Conservation (phyloP, 2,329 filamentous ascomycete species). For the Microdochium bolleyi region DNA sequence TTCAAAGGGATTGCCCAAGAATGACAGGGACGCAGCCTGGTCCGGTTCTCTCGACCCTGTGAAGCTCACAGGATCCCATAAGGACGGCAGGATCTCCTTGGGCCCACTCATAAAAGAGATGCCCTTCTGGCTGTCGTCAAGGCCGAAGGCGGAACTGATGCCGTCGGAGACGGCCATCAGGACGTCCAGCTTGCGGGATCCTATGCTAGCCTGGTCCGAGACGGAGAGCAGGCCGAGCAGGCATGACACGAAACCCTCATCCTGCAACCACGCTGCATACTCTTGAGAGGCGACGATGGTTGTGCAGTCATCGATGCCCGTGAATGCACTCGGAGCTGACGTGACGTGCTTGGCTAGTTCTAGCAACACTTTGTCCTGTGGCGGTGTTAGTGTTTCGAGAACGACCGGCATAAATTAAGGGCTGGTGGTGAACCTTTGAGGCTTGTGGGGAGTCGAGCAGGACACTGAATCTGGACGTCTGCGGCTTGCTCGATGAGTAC, state of each 20-base stretch:
- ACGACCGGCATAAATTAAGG: neutral
- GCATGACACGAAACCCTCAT: slow-evolving; percentile 29
- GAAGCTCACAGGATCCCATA: slow-evolving; percentile 29
- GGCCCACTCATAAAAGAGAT: slow-evolving; percentile 44
- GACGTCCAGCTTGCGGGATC: slow-evolving; percentile 29
- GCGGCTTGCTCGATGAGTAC: neutral
- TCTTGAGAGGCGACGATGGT: slow-evolving; percentile 42
- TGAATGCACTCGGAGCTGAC: neutral
- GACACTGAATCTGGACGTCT: neutral
- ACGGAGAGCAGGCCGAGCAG: slow-evolving; percentile 17
- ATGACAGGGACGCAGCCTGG: slow-evolving; percentile 30
- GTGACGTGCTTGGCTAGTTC: neutral
- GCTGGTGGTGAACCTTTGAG: neutral
- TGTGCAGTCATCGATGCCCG: slow-evolving; percentile 24
- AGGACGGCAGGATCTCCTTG: slow-evolving; percentile 30
- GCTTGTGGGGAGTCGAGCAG: neutral
- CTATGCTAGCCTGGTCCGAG: neutral
- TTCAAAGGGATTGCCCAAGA: slow-evolving; percentile 24
- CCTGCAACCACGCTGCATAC: slow-evolving; percentile 38
- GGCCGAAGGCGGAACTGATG: slow-evolving; percentile 28
- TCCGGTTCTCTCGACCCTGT: slow-evolving; percentile 19
- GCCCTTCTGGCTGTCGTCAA: slow-evolving; percentile 27
- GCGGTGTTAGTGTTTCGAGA: neutral
- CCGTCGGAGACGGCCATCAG: slow-evolving; percentile 50
- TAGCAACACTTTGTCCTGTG: neutral